A percentile compares a stretch with the other conserved stretches of the same genome.
Conservation (phyloP, 768 basidiomycete genomes). For the Tylopilus vinaceipallidus region DNA sequence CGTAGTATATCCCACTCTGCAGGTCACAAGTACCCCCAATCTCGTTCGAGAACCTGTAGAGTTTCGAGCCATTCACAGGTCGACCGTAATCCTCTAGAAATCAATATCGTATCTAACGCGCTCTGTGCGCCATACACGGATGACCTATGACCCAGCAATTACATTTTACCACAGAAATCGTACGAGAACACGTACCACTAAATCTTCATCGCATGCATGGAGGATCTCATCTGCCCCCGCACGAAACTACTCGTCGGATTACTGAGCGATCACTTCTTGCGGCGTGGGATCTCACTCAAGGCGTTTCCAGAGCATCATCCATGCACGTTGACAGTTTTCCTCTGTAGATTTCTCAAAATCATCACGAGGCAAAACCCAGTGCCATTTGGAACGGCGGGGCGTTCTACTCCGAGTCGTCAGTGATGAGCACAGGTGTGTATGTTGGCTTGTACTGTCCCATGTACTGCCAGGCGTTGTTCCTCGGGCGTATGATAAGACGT, state of each 20-base stretch:
- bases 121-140: slow-evolving; percentile 7
- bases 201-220: slow-evolving; percentile 1
- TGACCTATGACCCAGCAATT: slow-evolving; percentile 1
- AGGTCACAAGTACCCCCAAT: too few species aligned
- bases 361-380: neutral
- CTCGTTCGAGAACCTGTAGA: too few species aligned
- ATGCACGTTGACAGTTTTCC: too few species aligned
- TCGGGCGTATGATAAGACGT: slow-evolving; percentile 12
- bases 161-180: neutral
- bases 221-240: slow-evolving; percentile 5
- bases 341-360: neutral
- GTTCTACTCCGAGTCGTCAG: slow-evolving; percentile 7
- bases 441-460: slow-evolving; percentile 16
- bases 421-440: slow-evolving; percentile 2
- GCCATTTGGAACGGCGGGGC: slow-evolving; percentile 6
- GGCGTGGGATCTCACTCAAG: slow-evolving; percentile 5
- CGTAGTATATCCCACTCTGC: too few species aligned
- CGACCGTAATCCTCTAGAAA: slow-evolving; percentile 10
- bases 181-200: neutral
- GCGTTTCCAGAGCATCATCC: slow-evolving; percentile 5
- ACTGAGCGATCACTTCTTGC: neutral
- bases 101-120: slow-evolving; percentile 11
- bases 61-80: too few species aligned
- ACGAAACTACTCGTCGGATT: neutral
- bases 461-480: slow-evolving; percentile 6